Base-by-base conservation (phyloP, 441 rosid species). In the Eutrema salsugineum region DNA sequence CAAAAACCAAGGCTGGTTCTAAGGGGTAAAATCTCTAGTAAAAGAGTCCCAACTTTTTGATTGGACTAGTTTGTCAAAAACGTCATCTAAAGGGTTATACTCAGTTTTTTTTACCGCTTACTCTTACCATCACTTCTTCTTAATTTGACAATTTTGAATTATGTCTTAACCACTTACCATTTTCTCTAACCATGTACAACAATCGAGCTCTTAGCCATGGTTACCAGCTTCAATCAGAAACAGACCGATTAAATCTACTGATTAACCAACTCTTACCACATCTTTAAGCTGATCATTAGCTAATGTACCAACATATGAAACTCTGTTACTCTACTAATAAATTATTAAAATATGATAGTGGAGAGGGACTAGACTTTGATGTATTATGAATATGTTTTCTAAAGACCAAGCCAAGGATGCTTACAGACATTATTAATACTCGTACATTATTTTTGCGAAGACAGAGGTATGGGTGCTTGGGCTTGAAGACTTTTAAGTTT, bases 391-490 rank as follows among this genome's bases (percentile, higher is more conserved):
- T 68, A 61, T 48, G 46, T 42, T 73, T 66, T 63, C 20, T 17
- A 40, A 58, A 32, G 71, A 68, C 70, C 58, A 43, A n/a, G 30
- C 47, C 40, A 14, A 59, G 36, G 55, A 48, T 54, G 28, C 49
- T 54, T 30, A 30, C 42, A 53, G 72, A 67, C 72, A 67, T 53
- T 28, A 67, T 67, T 54, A 54, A 67, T 55, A 30, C 30, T 43
- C n/a, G 20, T 16, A 55, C 51, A 19, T 42, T 55, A 53, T 53
- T 43, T 53, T 67, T 19, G 51, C 71, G 33, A 42, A 67, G 71
- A 67, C 50, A 39, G 71, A 67, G 42, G 71, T 67, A 54, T 67
- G 32, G 71, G 40, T 67, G 71, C 40, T 67, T 67, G 71, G 43
- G 71, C 62, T 67, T 42, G 15, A 36, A 67, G 60, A 67, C 53